Base-by-base conservation (phyloP, 2,329 filamentous ascomycete species). In the Trichophyton rubrum region DNA sequence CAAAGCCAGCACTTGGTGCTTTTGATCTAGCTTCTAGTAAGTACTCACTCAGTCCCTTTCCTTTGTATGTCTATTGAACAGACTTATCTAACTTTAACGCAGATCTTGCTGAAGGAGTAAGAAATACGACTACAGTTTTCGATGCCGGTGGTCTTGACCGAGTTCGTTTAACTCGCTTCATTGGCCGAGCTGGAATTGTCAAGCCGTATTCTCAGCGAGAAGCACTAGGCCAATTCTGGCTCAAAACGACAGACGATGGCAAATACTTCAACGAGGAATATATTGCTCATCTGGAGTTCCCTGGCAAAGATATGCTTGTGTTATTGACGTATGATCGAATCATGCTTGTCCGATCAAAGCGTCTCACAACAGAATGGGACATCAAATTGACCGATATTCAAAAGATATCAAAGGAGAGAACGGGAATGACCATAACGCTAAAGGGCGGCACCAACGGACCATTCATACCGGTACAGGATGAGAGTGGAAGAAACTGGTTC, bases 201-300 rank as follows among this genome's bases (percentile, higher is more conserved):
- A 87, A 92, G 2, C 91, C 93, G 0, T 99, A 96, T 78, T 91
- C 86, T 60, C 89, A 95, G 71, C 89, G 93, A 55, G 93, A 99
- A 78, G 91, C 93, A 0, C 84, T 99, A 2, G 93, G 93, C 0
- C 93, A 99, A 73, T 96, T 90, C 78, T 99, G 93, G 95, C 85
- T 99, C 65, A 99, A 99, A 80, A 95, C 96, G 62, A 85, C 95
- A 9, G 93, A 99, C 75, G 93, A 96, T 65, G 93, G 93, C 63
- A 93, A 91, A 73, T 97, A 92, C 79, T 99, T 99, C 82, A 87
- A 95, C 75, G 93, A 99, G 74, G 83, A 90, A 71, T 99, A 99
- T 77, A 93, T 99, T 72, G 95, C 91, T 3, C 95, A 99, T 71
- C 80, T 99, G 3, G 92, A 99, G 74, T 82, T 99, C 27, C 88